Conservation (phyloP, 75 land plant genomes). For the Isoetes taiwanensis region DNA sequence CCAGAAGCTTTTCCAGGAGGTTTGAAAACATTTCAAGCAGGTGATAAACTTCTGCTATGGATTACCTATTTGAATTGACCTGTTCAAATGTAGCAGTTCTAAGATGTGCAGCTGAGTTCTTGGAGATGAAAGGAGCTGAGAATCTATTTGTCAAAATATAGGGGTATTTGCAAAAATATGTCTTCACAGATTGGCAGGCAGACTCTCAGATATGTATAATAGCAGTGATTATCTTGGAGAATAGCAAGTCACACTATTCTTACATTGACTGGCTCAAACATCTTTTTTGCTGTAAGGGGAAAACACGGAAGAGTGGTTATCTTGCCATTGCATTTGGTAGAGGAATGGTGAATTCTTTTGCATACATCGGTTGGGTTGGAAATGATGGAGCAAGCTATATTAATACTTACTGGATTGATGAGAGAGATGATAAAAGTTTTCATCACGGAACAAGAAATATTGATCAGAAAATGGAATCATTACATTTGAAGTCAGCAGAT, state of each 20-base stretch:
- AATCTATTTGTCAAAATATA: no score
- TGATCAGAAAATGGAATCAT: conserved; percentile 70
- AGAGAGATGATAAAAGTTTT: conserved; percentile 43
- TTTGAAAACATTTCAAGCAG: no score
- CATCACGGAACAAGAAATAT: conserved; percentile 65
- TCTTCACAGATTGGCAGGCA: no score
- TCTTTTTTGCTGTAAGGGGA: conserved; percentile 81
- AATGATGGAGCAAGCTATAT: conserved; percentile 40
- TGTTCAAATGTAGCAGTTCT: no score
- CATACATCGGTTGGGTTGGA: conserved; percentile 95
- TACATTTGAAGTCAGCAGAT: conserved; percentile 85
- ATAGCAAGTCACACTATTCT: conserved; percentile 80
- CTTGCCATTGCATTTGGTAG: conserved; percentile 89
- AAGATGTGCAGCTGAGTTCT: no score
- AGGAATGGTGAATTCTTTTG: conserved; percentile 83
- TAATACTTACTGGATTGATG: conserved; percentile 85
- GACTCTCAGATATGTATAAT: conserved; percentile 92
- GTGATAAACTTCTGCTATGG: no score
- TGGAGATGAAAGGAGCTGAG: no score
- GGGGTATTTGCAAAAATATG: no score
- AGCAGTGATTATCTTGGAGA: conserved; percentile 84
- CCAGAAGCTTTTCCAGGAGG: no score
- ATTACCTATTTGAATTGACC: no score
- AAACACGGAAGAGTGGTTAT: conserved; percentile 92
- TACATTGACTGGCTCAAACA: conserved; percentile 59